A percentile compares a stretch with the other conserved stretches of the same genome.
These are phyloP conservation scores for Acer campestre DNA, from an alignment of 345 rosid genomes.

Conservation along the genomic window DNA sequence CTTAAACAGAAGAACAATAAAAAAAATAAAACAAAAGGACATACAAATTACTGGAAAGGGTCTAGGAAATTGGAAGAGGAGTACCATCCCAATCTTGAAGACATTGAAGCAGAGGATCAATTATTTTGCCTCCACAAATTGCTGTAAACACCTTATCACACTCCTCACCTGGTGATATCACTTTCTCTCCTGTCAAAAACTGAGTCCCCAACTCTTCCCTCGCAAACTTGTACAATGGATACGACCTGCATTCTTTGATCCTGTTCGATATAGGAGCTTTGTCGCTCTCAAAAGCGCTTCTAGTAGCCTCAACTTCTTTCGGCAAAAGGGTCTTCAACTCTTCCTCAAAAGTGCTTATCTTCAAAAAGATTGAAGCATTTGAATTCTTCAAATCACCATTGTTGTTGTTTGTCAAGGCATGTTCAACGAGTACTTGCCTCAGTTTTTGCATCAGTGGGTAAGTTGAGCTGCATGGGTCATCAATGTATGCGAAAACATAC, in stretches of 20 bases:
- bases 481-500: conserved; percentile 36
- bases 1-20: background rate
- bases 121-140: conserved; percentile 34
- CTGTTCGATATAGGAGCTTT: conserved; percentile 30
- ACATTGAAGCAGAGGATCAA: conserved; percentile 44
- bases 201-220: conserved; percentile 30
- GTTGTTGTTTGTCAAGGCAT: conserved; percentile 27
- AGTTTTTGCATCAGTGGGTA: conserved; percentile 47
- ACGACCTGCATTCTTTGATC: conserved; percentile 48
- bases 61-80: conserved; percentile 31
- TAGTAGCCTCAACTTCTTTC: conserved; percentile 36
- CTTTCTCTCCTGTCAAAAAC: conserved; percentile 41
- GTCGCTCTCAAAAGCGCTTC: conserved; percentile 34
- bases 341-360: conserved; percentile 40
- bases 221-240: conserved; percentile 42
- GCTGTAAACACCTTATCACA: conserved; percentile 40
- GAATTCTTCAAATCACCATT: conserved; percentile 21
- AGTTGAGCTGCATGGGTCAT: conserved; percentile 42
- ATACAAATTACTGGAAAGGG: background rate
- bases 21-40: background rate
- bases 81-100: conserved; percentile 40
- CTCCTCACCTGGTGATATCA: conserved; percentile 45
- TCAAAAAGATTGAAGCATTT: conserved; percentile 29
- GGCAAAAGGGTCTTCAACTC: conserved; percentile 40
- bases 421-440: conserved; percentile 44